Evolutionary conservation across 176 grass and related monocot genomes (phyloP).

Genomic region (Saccharum spontaneum): DNA sequence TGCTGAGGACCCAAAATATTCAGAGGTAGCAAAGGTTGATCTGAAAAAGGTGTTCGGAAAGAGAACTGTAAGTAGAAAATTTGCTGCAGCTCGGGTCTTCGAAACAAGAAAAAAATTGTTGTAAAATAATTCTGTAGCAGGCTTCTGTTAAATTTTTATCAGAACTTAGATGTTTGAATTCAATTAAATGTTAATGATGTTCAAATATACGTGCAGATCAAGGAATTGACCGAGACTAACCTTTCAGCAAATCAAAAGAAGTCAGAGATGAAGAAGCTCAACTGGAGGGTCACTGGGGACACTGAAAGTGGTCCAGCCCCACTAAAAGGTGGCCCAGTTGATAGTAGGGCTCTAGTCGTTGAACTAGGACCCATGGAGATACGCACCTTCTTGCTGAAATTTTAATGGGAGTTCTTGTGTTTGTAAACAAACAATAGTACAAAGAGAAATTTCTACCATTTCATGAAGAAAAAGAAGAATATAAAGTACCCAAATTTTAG

Average conservation of each 20-base stretch:
- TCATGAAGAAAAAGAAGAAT: neutral
- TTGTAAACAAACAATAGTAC: neutral
- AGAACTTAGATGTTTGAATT: neutral
- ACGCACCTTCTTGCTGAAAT: constrained; percentile 74
- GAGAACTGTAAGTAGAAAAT: constrained; percentile 52
- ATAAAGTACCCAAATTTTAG: neutral
- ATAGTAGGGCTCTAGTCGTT: constrained; percentile 53
- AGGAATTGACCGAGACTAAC: constrained; percentile 64
- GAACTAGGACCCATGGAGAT: constrained; percentile 95
- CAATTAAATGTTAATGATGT: neutral
- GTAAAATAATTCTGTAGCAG: neutral
- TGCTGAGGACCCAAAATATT: constrained; percentile 64
- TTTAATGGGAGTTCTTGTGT: constrained; percentile 27
- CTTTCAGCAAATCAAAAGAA: constrained; percentile 86
- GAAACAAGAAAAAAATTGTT: neutral
- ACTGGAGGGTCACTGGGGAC: constrained; percentile 52
- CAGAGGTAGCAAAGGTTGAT: constrained; percentile 63
- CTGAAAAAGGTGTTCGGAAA: constrained; percentile 71
- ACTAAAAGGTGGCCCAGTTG: constrained; percentile 54
- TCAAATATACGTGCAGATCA: constrained; percentile 50
- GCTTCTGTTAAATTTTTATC: neutral
- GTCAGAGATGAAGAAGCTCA: constrained; percentile 73
- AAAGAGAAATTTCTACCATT: neutral
- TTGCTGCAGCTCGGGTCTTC: neutral
- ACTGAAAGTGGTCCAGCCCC: constrained; percentile 34